A percentile compares a stretch with the other conserved stretches of the same genome.
Conservation (phyloP, 148 eudicot genomes). For the Arctostaphylos glauca region DNA sequence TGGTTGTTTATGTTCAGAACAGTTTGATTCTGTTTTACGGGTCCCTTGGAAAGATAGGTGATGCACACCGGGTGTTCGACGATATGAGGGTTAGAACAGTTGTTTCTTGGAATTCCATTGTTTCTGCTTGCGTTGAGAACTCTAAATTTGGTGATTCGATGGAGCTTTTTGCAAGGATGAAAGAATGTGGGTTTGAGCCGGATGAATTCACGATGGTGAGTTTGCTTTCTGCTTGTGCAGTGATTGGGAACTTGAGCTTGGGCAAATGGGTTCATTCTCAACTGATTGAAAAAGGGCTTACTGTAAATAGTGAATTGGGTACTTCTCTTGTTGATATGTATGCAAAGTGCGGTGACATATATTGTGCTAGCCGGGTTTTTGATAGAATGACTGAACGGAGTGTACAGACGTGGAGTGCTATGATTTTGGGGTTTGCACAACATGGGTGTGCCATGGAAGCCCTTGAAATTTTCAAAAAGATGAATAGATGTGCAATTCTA, state of each 20-base stretch:
- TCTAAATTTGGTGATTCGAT: conserved; percentile 27
- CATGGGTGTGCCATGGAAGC: conserved; percentile 43
- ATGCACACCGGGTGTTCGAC: conserved; percentile 50
- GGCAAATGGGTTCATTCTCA: conserved; percentile 59
- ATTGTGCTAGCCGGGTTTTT: conserved; percentile 38
- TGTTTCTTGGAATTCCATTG: conserved; percentile 58
- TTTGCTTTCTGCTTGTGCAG: conserved; percentile 46
- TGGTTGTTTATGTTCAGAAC: conserved; percentile 46
- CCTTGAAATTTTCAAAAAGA: conserved; percentile 38
- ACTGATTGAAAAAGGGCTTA: conserved; percentile 35
- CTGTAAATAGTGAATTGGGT: conserved; percentile 41
- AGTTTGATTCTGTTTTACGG: conserved; percentile 51
- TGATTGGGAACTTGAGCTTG: conserved; percentile 36
- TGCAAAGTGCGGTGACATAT: conserved; percentile 49
- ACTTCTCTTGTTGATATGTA: conserved; percentile 63
- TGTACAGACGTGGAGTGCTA: conserved; percentile 62
- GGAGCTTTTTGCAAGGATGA: conserved; percentile 42
- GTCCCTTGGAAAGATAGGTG: conserved; percentile 23
- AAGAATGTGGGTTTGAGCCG: conserved; percentile 30
- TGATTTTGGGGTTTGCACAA: conserved; percentile 59
- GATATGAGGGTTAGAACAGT: conserved; percentile 42
- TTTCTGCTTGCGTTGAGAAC: conserved; percentile 41
- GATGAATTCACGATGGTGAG: conserved; percentile 58
- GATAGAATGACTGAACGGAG: conserved; percentile 24
- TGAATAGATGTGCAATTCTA: conserved; percentile 24